Evolutionary conservation across 306 rosid species (phyloP).

Genomic region (Vicia villosa): DNA sequence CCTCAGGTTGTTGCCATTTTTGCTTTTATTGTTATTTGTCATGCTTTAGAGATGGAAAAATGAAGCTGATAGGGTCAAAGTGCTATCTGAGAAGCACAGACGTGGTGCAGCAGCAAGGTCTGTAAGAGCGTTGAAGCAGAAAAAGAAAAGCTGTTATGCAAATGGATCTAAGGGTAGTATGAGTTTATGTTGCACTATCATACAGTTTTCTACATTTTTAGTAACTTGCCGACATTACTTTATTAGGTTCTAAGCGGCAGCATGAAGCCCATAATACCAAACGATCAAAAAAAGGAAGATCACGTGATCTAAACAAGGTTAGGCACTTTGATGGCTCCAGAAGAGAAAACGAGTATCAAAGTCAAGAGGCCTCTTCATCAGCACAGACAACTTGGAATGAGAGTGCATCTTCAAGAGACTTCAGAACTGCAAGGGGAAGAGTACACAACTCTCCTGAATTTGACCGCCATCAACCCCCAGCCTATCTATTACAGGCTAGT

Average conservation of each 20-base stretch:
- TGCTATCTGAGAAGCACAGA: slow-evolving; percentile 76
- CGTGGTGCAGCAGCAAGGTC: slow-evolving; percentile 74
- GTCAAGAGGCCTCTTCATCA: slow-evolving; percentile 32
- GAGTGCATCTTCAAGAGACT: slow-evolving; percentile 40
- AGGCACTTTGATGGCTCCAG: slow-evolving; percentile 36
- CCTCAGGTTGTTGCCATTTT: not conserved
- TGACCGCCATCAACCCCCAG: slow-evolving; percentile 38
- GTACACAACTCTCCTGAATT: slow-evolving; percentile 28
- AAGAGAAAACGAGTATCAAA: slow-evolving; percentile 30
- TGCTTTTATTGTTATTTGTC: slow-evolving; percentile 35
- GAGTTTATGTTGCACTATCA: slow-evolving; percentile 16
- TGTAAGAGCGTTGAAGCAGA: slow-evolving; percentile 50
- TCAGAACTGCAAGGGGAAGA: slow-evolving; percentile 29
- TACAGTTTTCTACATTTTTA: slow-evolving; percentile 23
- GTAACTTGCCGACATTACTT: slow-evolving; percentile 14
- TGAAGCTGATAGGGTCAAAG: slow-evolving; percentile 68
- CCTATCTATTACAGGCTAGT: slow-evolving; percentile 29
- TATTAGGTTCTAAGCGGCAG: slow-evolving; percentile 42
- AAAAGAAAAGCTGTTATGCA: slow-evolving; percentile 42
- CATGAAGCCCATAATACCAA: slow-evolving; percentile 41
- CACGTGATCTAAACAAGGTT: slow-evolving; percentile 34
- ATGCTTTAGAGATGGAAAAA: slow-evolving; percentile 64
- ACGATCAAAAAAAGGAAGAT: slow-evolving; percentile 42
- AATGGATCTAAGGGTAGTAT: slow-evolving; percentile 45
- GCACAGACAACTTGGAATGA: slow-evolving; percentile 38